These are phyloP conservation scores for Gossypioides kirkii DNA, from an alignment of 345 rosid genomes.

Conservation along the genomic window DNA sequence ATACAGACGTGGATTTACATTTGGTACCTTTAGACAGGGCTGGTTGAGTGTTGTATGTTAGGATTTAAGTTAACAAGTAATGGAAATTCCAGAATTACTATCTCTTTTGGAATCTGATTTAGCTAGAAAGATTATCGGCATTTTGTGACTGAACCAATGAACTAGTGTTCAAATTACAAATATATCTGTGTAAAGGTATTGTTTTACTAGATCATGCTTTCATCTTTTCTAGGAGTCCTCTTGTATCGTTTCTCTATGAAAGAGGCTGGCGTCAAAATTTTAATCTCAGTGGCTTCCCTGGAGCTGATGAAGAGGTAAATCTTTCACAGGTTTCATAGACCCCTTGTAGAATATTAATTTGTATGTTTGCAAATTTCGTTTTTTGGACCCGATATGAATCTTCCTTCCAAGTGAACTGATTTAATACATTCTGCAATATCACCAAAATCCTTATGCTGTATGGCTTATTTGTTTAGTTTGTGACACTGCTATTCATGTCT, in stretches of 20 bases:
- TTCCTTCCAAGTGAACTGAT: background rate
- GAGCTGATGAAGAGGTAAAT: conserved; percentile 86
- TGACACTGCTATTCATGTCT: background rate
- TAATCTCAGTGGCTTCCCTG: conserved; percentile 80
- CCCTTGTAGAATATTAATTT: background rate
- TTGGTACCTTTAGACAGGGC: background rate
- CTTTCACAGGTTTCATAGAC: conserved; percentile 6
- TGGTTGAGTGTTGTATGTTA: background rate
- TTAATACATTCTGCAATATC: background rate
- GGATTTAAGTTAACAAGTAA: background rate
- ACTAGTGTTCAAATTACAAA: background rate
- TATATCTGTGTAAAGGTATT: background rate
- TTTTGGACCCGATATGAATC: background rate
- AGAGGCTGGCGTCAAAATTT: conserved; percentile 96
- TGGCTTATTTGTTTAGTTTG: conserved; percentile 6
- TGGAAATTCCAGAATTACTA: background rate
- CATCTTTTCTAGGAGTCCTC: conserved; percentile 63
- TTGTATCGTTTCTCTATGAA: conserved; percentile 87
- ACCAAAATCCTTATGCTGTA: background rate
- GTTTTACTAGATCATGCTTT: conserved; percentile 7
- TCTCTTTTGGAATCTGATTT: background rate
- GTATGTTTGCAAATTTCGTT: background rate
- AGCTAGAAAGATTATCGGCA: background rate
- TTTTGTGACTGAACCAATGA: background rate
- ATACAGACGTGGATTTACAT: background rate